A percentile compares a stretch with the other conserved stretches of the same genome.
Evolutionary conservation across 441 rosid species (phyloP).

Genomic region (Omphalea diandra): DNA sequence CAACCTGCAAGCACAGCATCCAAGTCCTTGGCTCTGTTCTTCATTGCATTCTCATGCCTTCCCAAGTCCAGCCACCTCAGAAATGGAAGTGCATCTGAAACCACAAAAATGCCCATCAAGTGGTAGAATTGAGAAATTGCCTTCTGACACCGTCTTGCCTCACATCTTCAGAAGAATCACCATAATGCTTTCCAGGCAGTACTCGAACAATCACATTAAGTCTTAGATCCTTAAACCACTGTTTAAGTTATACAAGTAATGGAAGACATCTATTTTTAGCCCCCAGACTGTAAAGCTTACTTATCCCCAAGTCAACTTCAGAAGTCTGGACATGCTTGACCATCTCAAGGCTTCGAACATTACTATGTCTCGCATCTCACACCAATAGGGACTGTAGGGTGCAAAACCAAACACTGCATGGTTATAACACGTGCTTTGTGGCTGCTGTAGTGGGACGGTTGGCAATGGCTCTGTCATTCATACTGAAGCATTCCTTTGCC

Average conservation of each 20-base stretch:
- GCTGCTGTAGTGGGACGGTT: conserved; percentile 52
- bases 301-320: not conserved
- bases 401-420: conserved; percentile 53
- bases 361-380: conserved; percentile 25
- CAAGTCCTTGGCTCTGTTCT: conserved; percentile 44
- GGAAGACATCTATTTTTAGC: not conserved
- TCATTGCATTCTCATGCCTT: conserved; percentile 59
- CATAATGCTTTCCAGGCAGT: conserved; percentile 59
- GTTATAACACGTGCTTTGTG: conserved; percentile 55
- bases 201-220: conserved; percentile 45
- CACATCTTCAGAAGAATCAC: conserved; percentile 33
- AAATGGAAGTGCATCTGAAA: conserved; percentile 53
- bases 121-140: conserved; percentile 40
- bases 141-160: conserved; percentile 37
- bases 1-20: conserved; percentile 44
- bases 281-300: not conserved
- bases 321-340: conserved; percentile 40
- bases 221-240: conserved; percentile 50
- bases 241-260: too few species aligned
- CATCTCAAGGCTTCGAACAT: conserved; percentile 52
- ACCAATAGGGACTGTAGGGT: conserved; percentile 46
- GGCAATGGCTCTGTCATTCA: conserved; percentile 52
- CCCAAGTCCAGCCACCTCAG: conserved; percentile 47
- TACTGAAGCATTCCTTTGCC: conserved; percentile 17
- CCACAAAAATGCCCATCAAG: too few species aligned